Evolutionary conservation across 2,329 filamentous ascomycete species (phyloP), one percentile per base, ranked within the genome.

Genomic region (Myriangium duriaei): DNA sequence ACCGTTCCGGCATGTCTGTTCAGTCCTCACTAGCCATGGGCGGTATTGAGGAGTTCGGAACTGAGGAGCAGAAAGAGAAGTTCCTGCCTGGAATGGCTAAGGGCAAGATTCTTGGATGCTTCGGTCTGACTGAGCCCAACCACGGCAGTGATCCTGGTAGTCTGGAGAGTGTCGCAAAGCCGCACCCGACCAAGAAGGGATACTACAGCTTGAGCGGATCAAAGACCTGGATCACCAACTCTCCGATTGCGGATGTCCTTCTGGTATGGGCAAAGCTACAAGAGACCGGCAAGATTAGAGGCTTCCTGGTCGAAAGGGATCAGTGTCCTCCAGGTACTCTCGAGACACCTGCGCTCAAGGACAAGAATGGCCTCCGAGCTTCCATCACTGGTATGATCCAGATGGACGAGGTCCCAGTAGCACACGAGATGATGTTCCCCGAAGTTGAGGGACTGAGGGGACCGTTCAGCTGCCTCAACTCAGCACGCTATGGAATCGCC

Each of bases 371-470:
- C 2, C 74, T 98, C 19, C 73, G 91, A 42, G 91, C 91, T 10
- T 93, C 84, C 10, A 81, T 95, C 46, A 98, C 91, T 1, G 91
- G 91, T 41, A 96, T 96, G 91, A 95, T 98, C 48, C 86, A 94
- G 50, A 72, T 98, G 54, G 88, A 95, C 47, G 77, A 81, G 45
- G 87, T 83, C 48, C 88, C 91, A 1, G 85, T 98, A 0, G 79
- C 86, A 0, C 76, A 79, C 48, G 82, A 76, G 50, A 94, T 95
- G 64, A 93, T 98, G 86, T 86, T 98, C 52, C 87, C 87, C 1
- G 74, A 82, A 1, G 73, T 94, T 4, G 83, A 94, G 57, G 91
- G 91, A 4, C 68, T 98, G 19, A 73, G 65, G 43, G 91, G 91
- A 0, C 91, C 91, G 3, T 98, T 98, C 56, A 80, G 81, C 45